Evolutionary conservation across 108 stramenopile species (phyloP).

Genomic region (Skeletonema grethae): DNA sequence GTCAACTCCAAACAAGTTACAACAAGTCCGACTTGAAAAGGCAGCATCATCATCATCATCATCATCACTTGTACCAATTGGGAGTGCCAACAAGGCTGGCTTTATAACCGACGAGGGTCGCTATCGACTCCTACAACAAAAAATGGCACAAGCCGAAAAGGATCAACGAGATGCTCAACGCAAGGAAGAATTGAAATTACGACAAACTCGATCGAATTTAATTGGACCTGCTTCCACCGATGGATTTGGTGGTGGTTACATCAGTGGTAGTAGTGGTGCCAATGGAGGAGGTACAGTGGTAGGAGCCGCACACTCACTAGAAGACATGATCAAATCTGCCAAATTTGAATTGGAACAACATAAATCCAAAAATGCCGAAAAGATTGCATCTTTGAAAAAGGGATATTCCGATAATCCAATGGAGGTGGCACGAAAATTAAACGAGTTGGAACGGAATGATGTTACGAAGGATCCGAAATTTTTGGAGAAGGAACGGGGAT

Average conservation of each 20-base stretch:
- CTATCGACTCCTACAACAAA: constrained; percentile 24
- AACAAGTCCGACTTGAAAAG: constrained; percentile 29
- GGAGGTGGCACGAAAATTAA: constrained; percentile 21
- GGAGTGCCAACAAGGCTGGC: constrained; percentile 37
- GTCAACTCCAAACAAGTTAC: constrained; percentile 7
- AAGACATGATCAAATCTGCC: constrained; percentile 52
- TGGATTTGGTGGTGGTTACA: constrained; percentile 46
- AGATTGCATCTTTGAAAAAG: constrained; percentile 29
- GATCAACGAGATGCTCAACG: constrained; percentile 16
- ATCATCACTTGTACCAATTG: constrained; percentile 48
- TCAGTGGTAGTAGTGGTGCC: neutral
- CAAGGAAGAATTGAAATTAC: constrained; percentile 24
- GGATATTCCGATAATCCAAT: constrained; percentile 42
- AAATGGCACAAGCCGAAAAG: constrained; percentile 35
- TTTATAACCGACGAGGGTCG: constrained; percentile 48
- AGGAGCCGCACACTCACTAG: constrained; percentile 46
- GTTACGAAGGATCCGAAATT: constrained; percentile 31
- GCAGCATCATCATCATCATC: too few species aligned
- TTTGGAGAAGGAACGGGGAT: constrained; percentile 34
- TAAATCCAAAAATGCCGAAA: constrained; percentile 21
- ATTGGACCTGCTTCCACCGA: constrained; percentile 36
- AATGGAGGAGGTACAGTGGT: constrained; percentile 8
- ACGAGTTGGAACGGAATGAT: constrained; percentile 33
- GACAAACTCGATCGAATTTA: constrained; percentile 42
- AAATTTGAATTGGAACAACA: constrained; percentile 41